Evolutionary conservation across 495 filamentous ascomycete species (phyloP).

Genomic region (Annulohypoxylon stygium): DNA sequence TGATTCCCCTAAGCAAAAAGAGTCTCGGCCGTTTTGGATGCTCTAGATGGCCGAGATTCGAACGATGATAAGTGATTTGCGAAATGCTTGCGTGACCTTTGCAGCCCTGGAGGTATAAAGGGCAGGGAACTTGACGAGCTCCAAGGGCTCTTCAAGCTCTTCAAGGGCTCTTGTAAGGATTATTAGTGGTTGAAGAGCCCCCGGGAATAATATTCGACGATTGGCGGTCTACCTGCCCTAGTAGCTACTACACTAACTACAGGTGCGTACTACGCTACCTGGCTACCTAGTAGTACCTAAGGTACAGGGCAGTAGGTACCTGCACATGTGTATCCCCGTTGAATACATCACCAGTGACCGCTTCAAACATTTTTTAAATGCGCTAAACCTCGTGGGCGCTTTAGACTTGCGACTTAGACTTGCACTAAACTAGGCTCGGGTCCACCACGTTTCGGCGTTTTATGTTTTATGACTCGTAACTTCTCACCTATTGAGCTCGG

Average conservation of each 20-base stretch:
- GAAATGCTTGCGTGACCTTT: constrained; percentile 10
- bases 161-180: not conserved
- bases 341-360: constrained; percentile 19
- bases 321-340: constrained; percentile 26
- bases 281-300: not conserved
- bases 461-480: constrained; percentile 16
- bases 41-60: constrained; percentile 5
- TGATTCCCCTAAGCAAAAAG: constrained; percentile 19
- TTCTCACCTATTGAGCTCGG: not conserved
- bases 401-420: constrained; percentile 7
- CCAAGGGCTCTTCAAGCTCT: not conserved
- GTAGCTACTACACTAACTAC: not conserved
- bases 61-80: constrained; percentile 11
- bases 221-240: constrained; percentile 24
- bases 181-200: constrained; percentile 16
- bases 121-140: constrained; percentile 23
- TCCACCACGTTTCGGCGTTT: constrained; percentile 13
- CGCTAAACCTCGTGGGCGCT: constrained; percentile 12
- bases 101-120: not conserved
- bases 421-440: not conserved
- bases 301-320: not conserved
- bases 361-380: not conserved
- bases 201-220: constrained; percentile 35
- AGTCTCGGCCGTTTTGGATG: constrained; percentile 19
- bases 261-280: too few species aligned